A percentile compares a stretch with the other conserved stretches of the same genome.
Evolutionary conservation across 306 rosid genomes (phyloP).

Genomic region (Sechiopsis laciniata): DNA sequence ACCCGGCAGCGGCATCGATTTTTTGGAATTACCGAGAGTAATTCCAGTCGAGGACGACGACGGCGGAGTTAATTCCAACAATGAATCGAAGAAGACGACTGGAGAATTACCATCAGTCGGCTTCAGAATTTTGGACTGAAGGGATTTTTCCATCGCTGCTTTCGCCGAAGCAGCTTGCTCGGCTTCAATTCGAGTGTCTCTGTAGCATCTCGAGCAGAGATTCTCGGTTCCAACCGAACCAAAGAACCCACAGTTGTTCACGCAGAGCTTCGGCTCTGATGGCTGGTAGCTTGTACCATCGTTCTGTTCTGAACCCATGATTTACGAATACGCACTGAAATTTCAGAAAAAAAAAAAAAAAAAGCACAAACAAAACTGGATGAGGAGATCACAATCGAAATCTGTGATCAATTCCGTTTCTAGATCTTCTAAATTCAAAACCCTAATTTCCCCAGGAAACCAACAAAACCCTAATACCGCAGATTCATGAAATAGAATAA

Average conservation of each 20-base stretch:
- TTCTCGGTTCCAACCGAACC: slow-evolving; percentile 42
- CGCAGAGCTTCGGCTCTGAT: slow-evolving; percentile 51
- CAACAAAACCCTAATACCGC: background rate
- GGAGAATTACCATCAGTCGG: slow-evolving; percentile 8
- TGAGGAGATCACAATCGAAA: background rate
- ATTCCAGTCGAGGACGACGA: background rate
- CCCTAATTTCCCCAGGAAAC: slow-evolving; percentile 1
- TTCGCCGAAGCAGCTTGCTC: slow-evolving; percentile 37
- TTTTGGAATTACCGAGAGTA: background rate
- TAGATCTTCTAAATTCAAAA: background rate
- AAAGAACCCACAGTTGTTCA: slow-evolving; percentile 61
- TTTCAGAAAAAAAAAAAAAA: no score
- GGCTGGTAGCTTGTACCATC: slow-evolving; percentile 40
- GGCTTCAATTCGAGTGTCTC: slow-evolving; percentile 25
- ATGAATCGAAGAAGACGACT: background rate
- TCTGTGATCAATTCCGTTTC: background rate
- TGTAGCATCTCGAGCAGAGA: slow-evolving; percentile 56
- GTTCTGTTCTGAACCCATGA: slow-evolving; percentile 49
- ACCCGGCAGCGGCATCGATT: slow-evolving; percentile 12
- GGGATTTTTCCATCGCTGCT: slow-evolving; percentile 38
- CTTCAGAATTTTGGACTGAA: slow-evolving; percentile 18
- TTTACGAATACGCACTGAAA: background rate
- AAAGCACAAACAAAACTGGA: background rate
- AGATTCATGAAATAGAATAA: background rate
- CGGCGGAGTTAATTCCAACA: background rate